A percentile compares a stretch with the other conserved stretches of the same genome.
These are phyloP conservation scores for Saccharomycopsis sp. DNA, from an alignment of 805 yeast genomes.

Conservation along the genomic window DNA sequence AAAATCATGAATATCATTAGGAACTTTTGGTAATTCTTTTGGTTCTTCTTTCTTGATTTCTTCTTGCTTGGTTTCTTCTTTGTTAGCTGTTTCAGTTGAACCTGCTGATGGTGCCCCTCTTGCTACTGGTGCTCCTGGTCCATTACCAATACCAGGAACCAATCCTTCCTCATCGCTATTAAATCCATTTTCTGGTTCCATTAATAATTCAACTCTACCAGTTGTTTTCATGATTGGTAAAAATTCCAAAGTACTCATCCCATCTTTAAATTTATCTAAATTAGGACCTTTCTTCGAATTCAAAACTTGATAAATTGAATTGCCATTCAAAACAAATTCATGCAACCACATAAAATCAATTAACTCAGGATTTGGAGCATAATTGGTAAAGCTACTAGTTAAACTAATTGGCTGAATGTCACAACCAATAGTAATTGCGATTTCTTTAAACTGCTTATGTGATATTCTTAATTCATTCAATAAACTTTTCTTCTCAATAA, in stretches of 20 bases:
- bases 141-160: background rate
- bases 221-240: constrained; percentile 65
- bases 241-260: constrained; percentile 58
- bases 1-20: constrained; percentile 75
- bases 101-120: constrained; percentile 16
- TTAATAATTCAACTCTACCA: constrained; percentile 62
- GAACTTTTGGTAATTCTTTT: constrained; percentile 32
- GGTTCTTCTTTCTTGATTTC: constrained; percentile 5
- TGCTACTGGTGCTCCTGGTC: constrained; percentile 17
- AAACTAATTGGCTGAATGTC: constrained; percentile 62
- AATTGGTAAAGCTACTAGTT: constrained; percentile 25
- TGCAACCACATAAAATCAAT: constrained; percentile 22
- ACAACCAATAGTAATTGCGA: constrained; percentile 74
- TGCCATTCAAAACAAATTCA: constrained; percentile 28
- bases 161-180: too few species aligned
- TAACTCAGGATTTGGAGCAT: constrained; percentile 4
- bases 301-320: constrained; percentile 42
- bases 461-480: constrained; percentile 52
- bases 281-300: constrained; percentile 23
- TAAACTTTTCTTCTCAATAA: constrained; percentile 50
- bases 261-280: constrained; percentile 45
- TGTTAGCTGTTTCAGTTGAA: constrained; percentile 8
- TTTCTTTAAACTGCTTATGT: constrained; percentile 67
- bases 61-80: constrained; percentile 25
- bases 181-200: constrained; percentile 32